Evolutionary conservation across 345 rosid genomes (phyloP), one percentile per base, ranked within the genome.

Genomic region (Eucalyptus polybractea): DNA sequence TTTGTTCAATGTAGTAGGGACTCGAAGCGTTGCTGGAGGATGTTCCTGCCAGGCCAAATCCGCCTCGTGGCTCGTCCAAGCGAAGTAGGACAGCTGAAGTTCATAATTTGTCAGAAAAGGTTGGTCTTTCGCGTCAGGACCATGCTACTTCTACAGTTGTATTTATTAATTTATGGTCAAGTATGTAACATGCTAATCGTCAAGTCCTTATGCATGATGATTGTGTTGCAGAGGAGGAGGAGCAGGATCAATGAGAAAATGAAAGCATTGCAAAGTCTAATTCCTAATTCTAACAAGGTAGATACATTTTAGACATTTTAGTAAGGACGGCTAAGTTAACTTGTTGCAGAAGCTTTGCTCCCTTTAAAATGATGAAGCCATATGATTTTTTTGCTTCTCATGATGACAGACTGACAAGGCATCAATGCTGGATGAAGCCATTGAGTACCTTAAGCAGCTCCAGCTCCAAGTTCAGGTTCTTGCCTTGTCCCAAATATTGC

Each of bases 41-140:
- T 19, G 90, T 86, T 80, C 92, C 92, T 49, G 53, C 92, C 21
- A 96, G 94, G 93, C 86, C 93, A 62, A 92, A 91, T 91, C 93
- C 91, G 69, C 58, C 94, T 14, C 96, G 97, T 60, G 85, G 88
- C 86, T 97, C 98, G 6, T 96, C 98, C 8, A 98, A 98, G 91
- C 93, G 99, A 93, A 97, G 96, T 90, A 93, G 99, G 92, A 97
- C 99, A 89, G 98, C 99, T 5, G 99, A 98, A 90, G 97, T 98
- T 89, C 99, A 98, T 91, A 98, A 98, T 93, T 90, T 97, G 88
- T 98, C 99, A 81, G 99, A 98, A 86, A 98, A 98, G 99, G 99
- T 97, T 90, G 40, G 53, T 16, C 87, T 54, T 54, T 92, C 50
- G 15, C 1, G 7, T 13, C 25, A 37, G 83, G 83, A 21, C 47